A percentile compares a stretch with the other conserved stretches of the same genome.
These are phyloP conservation scores for Emmonsiellopsis sp. DNA, from an alignment of 2,329 filamentous ascomycete genomes.

Conservation along the genomic window DNA sequence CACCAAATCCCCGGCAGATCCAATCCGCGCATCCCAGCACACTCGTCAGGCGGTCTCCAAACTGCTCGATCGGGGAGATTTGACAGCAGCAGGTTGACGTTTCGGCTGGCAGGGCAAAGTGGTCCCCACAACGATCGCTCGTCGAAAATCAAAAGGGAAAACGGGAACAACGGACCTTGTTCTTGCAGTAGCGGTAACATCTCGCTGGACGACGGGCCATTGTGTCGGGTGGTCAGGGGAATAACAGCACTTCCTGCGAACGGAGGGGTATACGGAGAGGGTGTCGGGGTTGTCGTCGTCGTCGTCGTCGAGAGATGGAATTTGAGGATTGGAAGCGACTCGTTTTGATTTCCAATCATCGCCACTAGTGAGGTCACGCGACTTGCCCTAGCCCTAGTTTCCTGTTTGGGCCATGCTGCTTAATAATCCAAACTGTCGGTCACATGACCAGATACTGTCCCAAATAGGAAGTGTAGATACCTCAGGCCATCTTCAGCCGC, in stretches of 20 bases:
- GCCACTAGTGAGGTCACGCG: conserved; percentile 22
- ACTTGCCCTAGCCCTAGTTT: conserved; percentile 34
- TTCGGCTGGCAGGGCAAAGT: conserved; percentile 12
- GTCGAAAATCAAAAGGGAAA: conserved; percentile 14
- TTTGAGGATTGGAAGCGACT: conserved; percentile 4
- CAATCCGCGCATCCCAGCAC: neutral
- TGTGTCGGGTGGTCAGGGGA: conserved; percentile 54
- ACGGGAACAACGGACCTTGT: conserved; percentile 63
- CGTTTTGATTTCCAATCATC: conserved; percentile 28
- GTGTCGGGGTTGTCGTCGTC: conserved; percentile 30
- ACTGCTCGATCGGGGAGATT: too few species aligned
- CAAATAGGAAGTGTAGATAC: neutral
- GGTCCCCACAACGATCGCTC: conserved; percentile 8
- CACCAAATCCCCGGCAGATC: neutral
- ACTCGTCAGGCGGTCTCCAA: too few species aligned
- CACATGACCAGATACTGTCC: neutral
- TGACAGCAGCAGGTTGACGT: too few species aligned
- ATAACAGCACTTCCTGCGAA: conserved; percentile 40
- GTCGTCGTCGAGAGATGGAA: conserved; percentile 4
- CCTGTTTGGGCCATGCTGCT: neutral
- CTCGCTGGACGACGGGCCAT: conserved; percentile 99
- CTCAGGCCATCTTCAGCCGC: neutral
- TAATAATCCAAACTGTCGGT: neutral
- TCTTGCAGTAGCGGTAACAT: conserved; percentile 99
- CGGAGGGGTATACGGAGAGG: conserved; percentile 28